A percentile compares a stretch with the other conserved stretches of the same genome.
phyloP scores from a whole-genome alignment of 257 asterid genomes.

The Parsonsia alboflavescens region DNA sequence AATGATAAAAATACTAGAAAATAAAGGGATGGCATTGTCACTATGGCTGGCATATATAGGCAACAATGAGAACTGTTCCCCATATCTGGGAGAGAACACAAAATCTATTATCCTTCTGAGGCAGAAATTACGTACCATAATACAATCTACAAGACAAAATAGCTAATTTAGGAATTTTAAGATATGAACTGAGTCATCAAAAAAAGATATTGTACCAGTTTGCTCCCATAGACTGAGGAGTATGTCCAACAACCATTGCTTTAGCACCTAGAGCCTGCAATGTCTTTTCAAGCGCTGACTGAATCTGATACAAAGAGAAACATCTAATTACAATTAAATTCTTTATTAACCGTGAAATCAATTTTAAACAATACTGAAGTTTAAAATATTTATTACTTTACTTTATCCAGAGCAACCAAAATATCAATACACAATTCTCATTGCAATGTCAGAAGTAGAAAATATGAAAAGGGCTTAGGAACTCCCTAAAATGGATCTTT shows the following conservation, averaged over 20 bases:
- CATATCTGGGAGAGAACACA: neutral
- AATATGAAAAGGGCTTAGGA: too few species aligned
- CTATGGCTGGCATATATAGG: neutral
- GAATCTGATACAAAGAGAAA: conserved; percentile 40
- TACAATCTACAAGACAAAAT: neutral
- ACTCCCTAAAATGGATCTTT: too few species aligned
- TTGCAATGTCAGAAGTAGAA: too few species aligned
- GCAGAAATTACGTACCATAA: neutral
- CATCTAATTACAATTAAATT: neutral
- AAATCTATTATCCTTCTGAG: neutral
- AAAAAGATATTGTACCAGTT: conserved; percentile 55
- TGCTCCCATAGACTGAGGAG: conserved; percentile 86
- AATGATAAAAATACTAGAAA: neutral
- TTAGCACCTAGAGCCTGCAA: conserved; percentile 75
- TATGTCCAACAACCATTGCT: conserved; percentile 98
- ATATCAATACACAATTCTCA: too few species aligned
- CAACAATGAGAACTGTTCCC: neutral
- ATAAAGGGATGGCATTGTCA: neutral
- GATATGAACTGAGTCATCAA: neutral
- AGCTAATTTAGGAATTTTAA: neutral
- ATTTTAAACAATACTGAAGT: too few species aligned
- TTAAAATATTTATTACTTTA: too few species aligned
- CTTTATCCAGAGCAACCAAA: too few species aligned
- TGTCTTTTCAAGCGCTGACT: conserved; percentile 67
- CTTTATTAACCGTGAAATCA: too few species aligned